Evolutionary conservation across 208 protist genomes (phyloP).

Genomic region (Dictyostelium gargantuum): DNA sequence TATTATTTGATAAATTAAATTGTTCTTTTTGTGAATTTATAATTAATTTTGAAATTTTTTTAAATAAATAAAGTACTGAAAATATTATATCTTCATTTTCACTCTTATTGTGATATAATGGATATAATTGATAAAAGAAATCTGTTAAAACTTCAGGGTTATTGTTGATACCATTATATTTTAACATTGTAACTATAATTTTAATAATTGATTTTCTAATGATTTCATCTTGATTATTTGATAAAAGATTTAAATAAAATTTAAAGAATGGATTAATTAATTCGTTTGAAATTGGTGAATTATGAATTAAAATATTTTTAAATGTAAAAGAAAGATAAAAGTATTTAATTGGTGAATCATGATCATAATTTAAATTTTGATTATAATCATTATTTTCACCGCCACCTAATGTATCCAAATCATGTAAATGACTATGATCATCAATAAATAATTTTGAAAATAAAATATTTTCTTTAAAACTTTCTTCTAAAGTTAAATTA

Average conservation of each 20-base stretch:
- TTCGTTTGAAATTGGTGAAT: background rate
- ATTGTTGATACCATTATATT: background rate
- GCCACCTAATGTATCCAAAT: background rate
- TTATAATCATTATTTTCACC: too few species aligned
- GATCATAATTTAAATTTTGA: too few species aligned
- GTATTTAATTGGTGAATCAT: background rate
- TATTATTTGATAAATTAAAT: background rate
- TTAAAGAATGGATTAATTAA: background rate
- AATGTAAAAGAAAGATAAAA: background rate
- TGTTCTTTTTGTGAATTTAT: background rate
- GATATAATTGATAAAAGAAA: background rate
- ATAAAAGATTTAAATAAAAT: background rate
- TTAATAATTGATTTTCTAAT: constrained; percentile 4
- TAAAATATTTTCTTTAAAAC: background rate
- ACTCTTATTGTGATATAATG: background rate
- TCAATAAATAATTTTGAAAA: constrained; percentile 1
- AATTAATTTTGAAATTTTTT: background rate
- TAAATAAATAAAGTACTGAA: constrained; percentile 15
- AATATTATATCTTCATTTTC: background rate
- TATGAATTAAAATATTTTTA: background rate
- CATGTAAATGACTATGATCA: background rate
- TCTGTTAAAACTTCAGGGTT: background rate
- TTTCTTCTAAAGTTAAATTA: background rate
- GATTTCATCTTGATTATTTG: background rate
- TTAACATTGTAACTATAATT: background rate